Evolutionary conservation across 2,329 filamentous ascomycete genomes (phyloP), one percentile per base, ranked within the genome.

Genomic region (Aureobasidium uvarum): DNA sequence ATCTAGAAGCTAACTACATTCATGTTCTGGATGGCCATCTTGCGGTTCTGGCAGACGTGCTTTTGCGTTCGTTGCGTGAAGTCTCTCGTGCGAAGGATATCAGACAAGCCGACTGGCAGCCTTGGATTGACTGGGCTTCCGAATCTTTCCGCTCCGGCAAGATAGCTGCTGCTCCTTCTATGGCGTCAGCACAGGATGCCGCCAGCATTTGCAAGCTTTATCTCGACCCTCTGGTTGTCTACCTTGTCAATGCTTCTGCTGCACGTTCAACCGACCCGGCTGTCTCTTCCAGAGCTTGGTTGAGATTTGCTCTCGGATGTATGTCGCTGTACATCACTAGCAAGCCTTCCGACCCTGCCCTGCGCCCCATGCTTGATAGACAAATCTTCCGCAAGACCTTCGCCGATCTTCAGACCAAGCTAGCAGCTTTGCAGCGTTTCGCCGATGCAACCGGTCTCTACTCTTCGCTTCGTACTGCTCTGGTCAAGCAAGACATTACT

Each of bases 271-370:
- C 41, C 2, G 25, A 43, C 23, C 38, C 46, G 13, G 60, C 41
- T 18, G 18, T 38, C 14, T 52, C 65, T 28, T 62, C 62, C 18
- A 54, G 50, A 14, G 88, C 90, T 5, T 95, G 93, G 86, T 82
- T 92, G 33, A 83, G 89, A 59, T 87, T 96, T 67, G 89, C 91
- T 1, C 77, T 93, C 23, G 88, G 88, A 18, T 85, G 89, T 45
- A 81, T 98, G 55, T 85, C 85, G 68, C 81, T 97, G 2, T 97
- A 94, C 72, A 87, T 98, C 2, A 93, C 96, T 0, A 89, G 96
- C 75, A 88, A 89, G 69, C 84, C 90, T 3, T 95, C 94, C 71
- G 95, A 99, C 75, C 95, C 95, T 1, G 86, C 86, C 1, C 74
- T 87, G 39, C 80, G 79, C 58, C 77, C 84, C 7, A 80, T 81